Evolutionary conservation across 176 grass and related monocot genomes (phyloP).

Genomic region (Oryza coarctata): DNA sequence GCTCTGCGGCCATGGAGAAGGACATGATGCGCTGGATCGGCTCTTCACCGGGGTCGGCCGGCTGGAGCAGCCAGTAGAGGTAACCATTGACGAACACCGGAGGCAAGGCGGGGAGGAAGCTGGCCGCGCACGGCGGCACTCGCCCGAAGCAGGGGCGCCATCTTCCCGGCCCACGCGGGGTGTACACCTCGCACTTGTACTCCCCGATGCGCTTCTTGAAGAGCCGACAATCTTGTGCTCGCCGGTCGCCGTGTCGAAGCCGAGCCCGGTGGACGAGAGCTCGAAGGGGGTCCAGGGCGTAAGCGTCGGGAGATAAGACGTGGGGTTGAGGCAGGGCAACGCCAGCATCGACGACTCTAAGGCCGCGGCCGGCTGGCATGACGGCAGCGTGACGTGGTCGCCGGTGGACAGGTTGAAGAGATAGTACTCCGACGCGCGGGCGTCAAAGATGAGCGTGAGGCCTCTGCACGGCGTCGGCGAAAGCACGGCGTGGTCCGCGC

Average conservation of each 20-base stretch:
- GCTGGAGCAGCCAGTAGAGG: conserved; percentile 16
- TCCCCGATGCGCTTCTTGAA: background rate
- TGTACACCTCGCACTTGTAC: conserved; percentile 13
- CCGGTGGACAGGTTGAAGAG: conserved; percentile 29
- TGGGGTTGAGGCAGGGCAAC: background rate
- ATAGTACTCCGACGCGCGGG: background rate
- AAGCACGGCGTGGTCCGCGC: background rate
- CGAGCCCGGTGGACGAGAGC: conserved; percentile 16
- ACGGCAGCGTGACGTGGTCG: background rate
- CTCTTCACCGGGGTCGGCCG: background rate
- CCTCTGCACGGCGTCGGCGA: conserved; percentile 17
- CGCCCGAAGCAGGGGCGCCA: background rate
- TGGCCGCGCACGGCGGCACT: background rate
- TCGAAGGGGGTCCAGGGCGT: background rate
- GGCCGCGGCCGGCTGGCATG: background rate
- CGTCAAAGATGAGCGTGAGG: conserved; percentile 17
- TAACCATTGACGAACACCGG: conserved; percentile 1
- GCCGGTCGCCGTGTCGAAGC: conserved; percentile 12
- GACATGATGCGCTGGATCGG: conserved; percentile 3
- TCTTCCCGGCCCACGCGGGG: background rate
- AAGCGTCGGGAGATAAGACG: too few relatives aligned
- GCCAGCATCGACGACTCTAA: accelerated
- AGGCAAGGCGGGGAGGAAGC: background rate
- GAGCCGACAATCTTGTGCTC: conserved; percentile 35
- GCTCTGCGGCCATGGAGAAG: background rate